Evolutionary conservation across 305 asterid genomes (phyloP).

Genomic region (Fraxinus latifolia): DNA sequence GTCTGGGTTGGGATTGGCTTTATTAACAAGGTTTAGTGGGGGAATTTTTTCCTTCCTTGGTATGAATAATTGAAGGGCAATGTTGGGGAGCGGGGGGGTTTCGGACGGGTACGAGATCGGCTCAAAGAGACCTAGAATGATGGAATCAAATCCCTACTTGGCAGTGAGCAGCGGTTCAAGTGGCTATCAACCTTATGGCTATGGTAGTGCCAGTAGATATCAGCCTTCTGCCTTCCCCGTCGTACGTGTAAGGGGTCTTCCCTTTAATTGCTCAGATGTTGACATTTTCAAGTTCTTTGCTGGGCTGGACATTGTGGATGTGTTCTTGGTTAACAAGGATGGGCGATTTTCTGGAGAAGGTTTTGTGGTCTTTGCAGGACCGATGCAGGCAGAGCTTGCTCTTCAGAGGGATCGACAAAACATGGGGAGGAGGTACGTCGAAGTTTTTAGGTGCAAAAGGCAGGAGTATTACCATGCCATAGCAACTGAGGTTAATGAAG

Average conservation of each 20-base stretch:
- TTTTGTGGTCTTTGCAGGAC: conserved; percentile 73
- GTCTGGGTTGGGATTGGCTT: conserved; percentile 92
- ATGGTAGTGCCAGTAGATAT: conserved; percentile 36
- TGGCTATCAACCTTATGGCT: conserved; percentile 49
- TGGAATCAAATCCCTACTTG: conserved; percentile 99
- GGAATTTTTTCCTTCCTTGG: conserved; percentile 61
- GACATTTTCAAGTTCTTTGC: conserved; percentile 80
- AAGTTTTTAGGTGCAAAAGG: conserved; percentile 83
- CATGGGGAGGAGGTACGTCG: conserved; percentile 90
- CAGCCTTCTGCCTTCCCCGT: conserved; percentile 63
- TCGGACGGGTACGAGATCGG: conserved; percentile 99
- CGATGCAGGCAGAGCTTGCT: conserved; percentile 75
- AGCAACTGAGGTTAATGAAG: conserved; percentile 70
- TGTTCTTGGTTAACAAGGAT: conserved; percentile 70
- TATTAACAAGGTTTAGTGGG: conserved; percentile 97
- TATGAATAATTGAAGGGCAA: conserved; percentile 89
- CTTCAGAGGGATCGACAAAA: conserved; percentile 79
- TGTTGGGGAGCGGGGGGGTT: conserved; percentile 99
- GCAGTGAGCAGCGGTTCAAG: conserved; percentile 80
- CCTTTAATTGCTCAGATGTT: conserved; percentile 72
- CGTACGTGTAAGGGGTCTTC: conserved; percentile 87
- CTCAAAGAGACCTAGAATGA: conserved; percentile 99
- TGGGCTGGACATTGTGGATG: conserved; percentile 80
- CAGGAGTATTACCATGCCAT: conserved; percentile 83
- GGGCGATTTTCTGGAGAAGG: conserved; percentile 88